Base-by-base conservation (phyloP, 192 early-diverging fungal genomes). In the Coemansia sp. region DNA sequence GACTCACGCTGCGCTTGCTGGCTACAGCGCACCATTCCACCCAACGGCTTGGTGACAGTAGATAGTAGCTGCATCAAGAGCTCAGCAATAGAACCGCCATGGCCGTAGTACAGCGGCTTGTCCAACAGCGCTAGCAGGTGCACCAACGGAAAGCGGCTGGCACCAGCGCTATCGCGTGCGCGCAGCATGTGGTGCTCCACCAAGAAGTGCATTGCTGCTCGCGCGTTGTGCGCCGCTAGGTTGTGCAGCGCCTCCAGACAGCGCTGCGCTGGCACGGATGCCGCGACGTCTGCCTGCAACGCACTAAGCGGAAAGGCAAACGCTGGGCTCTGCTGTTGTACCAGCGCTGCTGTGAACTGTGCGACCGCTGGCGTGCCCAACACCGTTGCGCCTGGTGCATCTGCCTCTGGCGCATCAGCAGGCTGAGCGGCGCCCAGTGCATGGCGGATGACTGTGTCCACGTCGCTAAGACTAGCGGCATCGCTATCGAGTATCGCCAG, bases 241-340 rank as follows among this genome's bases (percentile, higher is more conserved):
- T 85, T 87, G 44, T 85, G 88, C 32, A 98, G 81, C 16, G 89
- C 85, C 58, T 96, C 93, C 10, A 98, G 82, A 71, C 89, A 91
- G 19, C 96, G 83, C 64, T 94, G 93, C 4, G 92, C 90, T 6
- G 94, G 89, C n/a, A 97, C 68, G 58, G 93, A 94, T 0, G 96
- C 94, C 0, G 93, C 85, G 19, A 87, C 84, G 34, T 92, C 90
- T 9, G 71, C 41, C 24, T 67, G 69, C 44, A 83, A 65, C 8
- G 66, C 70, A 25, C 69, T 53, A 48, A 83, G 71, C 32, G 77
- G 73, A 68, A 83, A 83, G 49, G 75, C 64, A 19, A 65, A 71
- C 54, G 73, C 72, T 3, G 69, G 50, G 58, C 53, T 68, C 52
- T 64, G 60, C 41, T 78, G 64, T 65, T 78, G 75, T 7, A 72